These are phyloP conservation scores for Aspergillus hortae DNA, from an alignment of 2,329 filamentous ascomycete species.

Conservation along the genomic window DNA sequence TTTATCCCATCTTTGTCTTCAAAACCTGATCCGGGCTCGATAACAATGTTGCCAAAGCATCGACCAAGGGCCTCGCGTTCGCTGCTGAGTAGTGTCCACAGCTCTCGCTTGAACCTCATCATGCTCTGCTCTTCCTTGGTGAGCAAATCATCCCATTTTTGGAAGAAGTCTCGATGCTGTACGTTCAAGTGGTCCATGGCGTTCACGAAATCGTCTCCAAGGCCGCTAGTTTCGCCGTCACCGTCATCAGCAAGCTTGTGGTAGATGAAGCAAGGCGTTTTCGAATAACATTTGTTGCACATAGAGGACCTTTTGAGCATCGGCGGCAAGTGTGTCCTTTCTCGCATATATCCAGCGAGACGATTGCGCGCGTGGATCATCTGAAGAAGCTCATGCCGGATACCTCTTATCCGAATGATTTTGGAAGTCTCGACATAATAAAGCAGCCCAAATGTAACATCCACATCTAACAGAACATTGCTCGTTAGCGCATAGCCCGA, in stretches of 20 bases:
- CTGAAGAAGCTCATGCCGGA: constrained; percentile 84
- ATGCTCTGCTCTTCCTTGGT: constrained; percentile 93
- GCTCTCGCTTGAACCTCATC: constrained; percentile 78
- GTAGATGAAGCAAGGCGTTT: constrained; percentile 86
- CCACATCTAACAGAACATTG: constrained; percentile 58
- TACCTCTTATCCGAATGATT: constrained; percentile 77
- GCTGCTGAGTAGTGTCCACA: constrained; percentile 92
- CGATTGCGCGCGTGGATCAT: constrained; percentile 97
- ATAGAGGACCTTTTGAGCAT: constrained; percentile 80
- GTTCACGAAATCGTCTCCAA: constrained; percentile 78
- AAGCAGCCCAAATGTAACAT: constrained; percentile 83
- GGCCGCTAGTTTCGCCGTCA: constrained; percentile 72
- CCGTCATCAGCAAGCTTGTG: constrained; percentile 87
- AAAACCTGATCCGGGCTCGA: constrained; percentile 70
- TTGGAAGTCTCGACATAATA: constrained; percentile 94
- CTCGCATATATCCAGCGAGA: constrained; percentile 77
- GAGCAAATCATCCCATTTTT: constrained; percentile 88
- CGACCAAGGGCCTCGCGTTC: constrained; percentile 85
- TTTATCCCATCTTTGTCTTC: constrained; percentile 69
- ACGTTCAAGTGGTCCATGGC: constrained; percentile 73
- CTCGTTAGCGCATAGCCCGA: too few species aligned
- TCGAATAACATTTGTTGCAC: constrained; percentile 86
- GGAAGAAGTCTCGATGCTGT: constrained; percentile 76
- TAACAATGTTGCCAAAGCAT: constrained; percentile 83
- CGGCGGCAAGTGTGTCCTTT: constrained; percentile 75